phyloP scores from a whole-genome alignment of 345 rosid genomes.

The Balakata baccata region DNA sequence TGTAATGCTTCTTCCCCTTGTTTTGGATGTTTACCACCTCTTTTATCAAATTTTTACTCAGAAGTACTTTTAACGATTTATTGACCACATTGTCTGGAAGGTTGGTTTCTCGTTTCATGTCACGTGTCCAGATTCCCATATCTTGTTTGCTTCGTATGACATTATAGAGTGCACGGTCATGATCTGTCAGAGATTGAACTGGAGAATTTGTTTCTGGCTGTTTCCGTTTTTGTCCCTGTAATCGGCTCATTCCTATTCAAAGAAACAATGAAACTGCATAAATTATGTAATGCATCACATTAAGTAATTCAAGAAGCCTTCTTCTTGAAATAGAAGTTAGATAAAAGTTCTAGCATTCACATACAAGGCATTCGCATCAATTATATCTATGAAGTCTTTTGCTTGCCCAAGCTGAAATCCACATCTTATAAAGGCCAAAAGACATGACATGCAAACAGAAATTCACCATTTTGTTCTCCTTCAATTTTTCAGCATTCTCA shows the following conservation, averaged over 20 bases:
- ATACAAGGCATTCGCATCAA: neutral
- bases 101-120: constrained; percentile 45
- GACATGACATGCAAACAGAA: neutral
- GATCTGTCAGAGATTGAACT: constrained; percentile 37
- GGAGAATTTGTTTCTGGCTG: constrained; percentile 39
- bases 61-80: constrained; percentile 46
- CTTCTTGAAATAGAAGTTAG: neutral
- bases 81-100: constrained; percentile 31
- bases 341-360: neutral
- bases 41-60: constrained; percentile 48
- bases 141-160: constrained; percentile 53
- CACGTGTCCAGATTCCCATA: constrained; percentile 50
- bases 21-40: constrained; percentile 58
- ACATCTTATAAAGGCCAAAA: no score
- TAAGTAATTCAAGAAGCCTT: neutral
- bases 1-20: constrained; percentile 50
- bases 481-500: neutral
- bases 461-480: neutral
- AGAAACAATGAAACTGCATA: neutral
- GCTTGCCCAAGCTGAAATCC: neutral
- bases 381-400: neutral
- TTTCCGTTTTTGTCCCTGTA: constrained; percentile 43
- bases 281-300: neutral
- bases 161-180: constrained; percentile 44
- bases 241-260: constrained; percentile 21